Base-by-base conservation (phyloP, 352 stramenopile species). In the Phytophthora hybrid region DNA sequence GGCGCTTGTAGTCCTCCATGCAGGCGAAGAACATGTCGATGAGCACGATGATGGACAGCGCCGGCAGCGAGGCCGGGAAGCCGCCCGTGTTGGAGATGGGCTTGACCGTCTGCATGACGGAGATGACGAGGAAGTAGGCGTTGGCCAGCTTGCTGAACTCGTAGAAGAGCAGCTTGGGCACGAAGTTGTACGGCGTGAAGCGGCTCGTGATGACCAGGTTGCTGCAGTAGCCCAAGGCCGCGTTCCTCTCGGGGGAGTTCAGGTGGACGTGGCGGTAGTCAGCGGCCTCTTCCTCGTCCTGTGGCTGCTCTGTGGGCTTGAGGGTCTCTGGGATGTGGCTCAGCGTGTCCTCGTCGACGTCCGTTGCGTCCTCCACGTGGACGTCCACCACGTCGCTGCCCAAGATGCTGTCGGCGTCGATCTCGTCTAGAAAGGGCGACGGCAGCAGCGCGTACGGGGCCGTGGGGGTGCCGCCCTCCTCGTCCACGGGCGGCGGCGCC, bases 101-200 rank as follows among this genome's bases (percentile, higher is more conserved):
- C 71, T 93, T 94, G 80, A 98, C 88, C 7, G 86, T 95, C 77
- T 97, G 90, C 84, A 98, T 93, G 77, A 95, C 80, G 9, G 92
- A 97, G 58, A 98, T 97, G 49, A 98, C 67, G 9, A 98, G 80
- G 68, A 98, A 98, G 72, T 98, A 98, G 55, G 94, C 90, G 74
- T 98, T 98, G 49, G 95, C 95, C 53, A 98, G 80, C 69, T 98
- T 97, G 53, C 79, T 90, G 76, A 96, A 96, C 70, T 96, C 90
- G 77, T 95, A 97, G 55, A 95, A 97, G 21, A 98, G 82, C 60
- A 98, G 78, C 59, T 96, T 97, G 11, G 93, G 93, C 26, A 98
- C 32, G 63, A 98, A 98, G 66, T 95, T 97, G 76, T 94, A 97
- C 34, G 90, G 41, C 31, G 93, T 97, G 75, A 98, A 98, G 63